These are phyloP conservation scores for Phoenix roebelenii DNA, from an alignment of 176 grass and related monocot genomes.

Conservation along the genomic window DNA sequence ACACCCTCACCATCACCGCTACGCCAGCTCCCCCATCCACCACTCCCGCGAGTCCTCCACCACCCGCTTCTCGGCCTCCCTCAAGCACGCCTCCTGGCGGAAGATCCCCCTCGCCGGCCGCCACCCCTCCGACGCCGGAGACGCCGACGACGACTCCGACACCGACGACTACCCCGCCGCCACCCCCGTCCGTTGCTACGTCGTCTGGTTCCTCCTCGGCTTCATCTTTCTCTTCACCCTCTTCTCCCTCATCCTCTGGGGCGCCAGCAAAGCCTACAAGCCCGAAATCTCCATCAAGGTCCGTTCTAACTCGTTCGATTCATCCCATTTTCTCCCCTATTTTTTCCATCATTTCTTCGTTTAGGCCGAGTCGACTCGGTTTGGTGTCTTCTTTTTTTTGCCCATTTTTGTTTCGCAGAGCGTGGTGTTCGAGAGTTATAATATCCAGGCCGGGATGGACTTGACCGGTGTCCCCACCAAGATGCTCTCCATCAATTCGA, in stretches of 20 bases:
- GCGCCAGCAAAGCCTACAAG: slow-evolving; percentile 86
- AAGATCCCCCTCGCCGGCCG: slow-evolving; percentile 29
- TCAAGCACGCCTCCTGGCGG: slow-evolving; percentile 14
- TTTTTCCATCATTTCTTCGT: neutral
- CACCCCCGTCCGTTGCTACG: slow-evolving; percentile 53
- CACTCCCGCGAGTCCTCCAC: slow-evolving; percentile 88
- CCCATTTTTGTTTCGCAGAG: slow-evolving; percentile 26
- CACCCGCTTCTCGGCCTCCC: slow-evolving; percentile 44
- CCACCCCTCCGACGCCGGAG: slow-evolving; percentile 18
- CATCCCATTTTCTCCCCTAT: neutral
- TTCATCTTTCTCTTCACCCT: slow-evolving; percentile 72
- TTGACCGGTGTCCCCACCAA: slow-evolving; percentile 86
- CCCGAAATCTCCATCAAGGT: slow-evolving; percentile 71
- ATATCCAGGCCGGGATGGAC: slow-evolving; percentile 95
- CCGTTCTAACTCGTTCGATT: neutral
- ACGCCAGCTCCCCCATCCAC: slow-evolving; percentile 34
- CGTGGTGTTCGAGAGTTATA: slow-evolving; percentile 87
- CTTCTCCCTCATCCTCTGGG: slow-evolving; percentile 87
- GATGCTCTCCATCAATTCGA: slow-evolving; percentile 90
- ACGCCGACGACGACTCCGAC: slow-evolving; percentile 27
- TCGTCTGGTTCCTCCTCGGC: slow-evolving; percentile 35
- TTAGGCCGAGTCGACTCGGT: no score
- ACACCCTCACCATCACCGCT: slow-evolving; percentile 29
- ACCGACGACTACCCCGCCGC: slow-evolving; percentile 11
- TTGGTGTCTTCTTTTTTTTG: neutral